phyloP scores from a whole-genome alignment of 768 basidiomycete species.

The Lactifluus hygrophoroides region DNA sequence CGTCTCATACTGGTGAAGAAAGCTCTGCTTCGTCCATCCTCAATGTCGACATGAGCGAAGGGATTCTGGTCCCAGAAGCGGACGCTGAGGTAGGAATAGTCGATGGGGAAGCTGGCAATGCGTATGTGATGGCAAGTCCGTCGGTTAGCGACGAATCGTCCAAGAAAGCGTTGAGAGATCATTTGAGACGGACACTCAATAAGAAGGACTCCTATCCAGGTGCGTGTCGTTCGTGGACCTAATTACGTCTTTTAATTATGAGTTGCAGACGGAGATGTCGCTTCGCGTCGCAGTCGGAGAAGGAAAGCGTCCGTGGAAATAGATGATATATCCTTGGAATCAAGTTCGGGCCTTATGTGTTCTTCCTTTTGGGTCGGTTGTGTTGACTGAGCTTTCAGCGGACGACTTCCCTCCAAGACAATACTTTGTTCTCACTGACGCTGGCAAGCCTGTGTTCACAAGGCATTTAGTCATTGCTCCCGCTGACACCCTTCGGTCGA shows the following conservation, averaged over 20 bases:
- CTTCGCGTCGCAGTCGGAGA: slow-evolving; percentile 17
- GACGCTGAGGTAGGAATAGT: slow-evolving; percentile 52
- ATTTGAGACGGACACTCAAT: slow-evolving; percentile 58
- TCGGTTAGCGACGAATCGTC: slow-evolving; percentile 44
- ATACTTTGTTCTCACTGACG: slow-evolving; percentile 90
- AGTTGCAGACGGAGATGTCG: slow-evolving; percentile 5
- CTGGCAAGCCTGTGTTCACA: slow-evolving; percentile 95
- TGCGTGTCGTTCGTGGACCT: slow-evolving; percentile 22
- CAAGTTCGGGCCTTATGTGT: background rate
- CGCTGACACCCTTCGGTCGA: background rate
- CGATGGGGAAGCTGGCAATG: slow-evolving; percentile 46
- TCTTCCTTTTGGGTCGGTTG: background rate
- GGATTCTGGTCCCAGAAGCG: slow-evolving; percentile 62
- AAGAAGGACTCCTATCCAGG: slow-evolving; percentile 43
- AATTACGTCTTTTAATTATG: background rate
- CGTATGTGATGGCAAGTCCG: slow-evolving; percentile 36
- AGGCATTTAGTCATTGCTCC: slow-evolving; percentile 43
- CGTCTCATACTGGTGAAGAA: slow-evolving; percentile 10
- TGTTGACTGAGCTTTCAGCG: slow-evolving; percentile 7
- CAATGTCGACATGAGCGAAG: slow-evolving; percentile 56
- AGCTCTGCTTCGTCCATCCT: slow-evolving; percentile 60
- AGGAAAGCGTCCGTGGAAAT: slow-evolving; percentile 14
- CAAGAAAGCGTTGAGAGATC: slow-evolving; percentile 60
- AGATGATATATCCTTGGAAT: slow-evolving; percentile 19
- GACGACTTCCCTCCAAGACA: slow-evolving; percentile 47